Evolutionary conservation across 768 basidiomycete genomes (phyloP).

Genomic region (Cyathus striatus): DNA sequence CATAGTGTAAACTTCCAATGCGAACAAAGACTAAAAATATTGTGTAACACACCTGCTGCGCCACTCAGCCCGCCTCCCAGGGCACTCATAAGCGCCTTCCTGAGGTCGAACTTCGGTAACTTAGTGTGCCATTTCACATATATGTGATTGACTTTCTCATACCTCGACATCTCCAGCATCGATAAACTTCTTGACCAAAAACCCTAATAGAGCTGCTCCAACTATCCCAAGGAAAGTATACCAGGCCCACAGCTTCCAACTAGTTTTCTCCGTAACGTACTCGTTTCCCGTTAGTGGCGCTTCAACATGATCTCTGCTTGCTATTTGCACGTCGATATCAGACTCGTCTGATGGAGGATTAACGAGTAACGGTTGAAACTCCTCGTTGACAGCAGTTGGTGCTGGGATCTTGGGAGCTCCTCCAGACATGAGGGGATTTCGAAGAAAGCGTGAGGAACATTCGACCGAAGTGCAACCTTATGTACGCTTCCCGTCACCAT

Average conservation of each 20-base stretch:
- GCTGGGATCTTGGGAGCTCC: conserved; percentile 1
- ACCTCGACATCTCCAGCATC: conserved; percentile 67
- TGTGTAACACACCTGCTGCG: conserved; percentile 55
- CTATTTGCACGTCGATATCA: no score
- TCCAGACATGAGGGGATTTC: conserved; percentile 1
- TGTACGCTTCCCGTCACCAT: not conserved
- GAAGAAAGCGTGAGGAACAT: not conserved
- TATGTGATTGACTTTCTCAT: conserved; percentile 13
- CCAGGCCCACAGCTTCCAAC: conserved; percentile 19
- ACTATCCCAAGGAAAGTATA: conserved; percentile 29
- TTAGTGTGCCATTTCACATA: not conserved
- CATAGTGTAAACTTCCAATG: not conserved
- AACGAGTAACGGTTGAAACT: conserved; percentile 18
- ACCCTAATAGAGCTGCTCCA: conserved; percentile 31
- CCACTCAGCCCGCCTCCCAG: conserved; percentile 90
- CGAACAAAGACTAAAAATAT: no score
- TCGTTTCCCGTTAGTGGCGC: conserved; percentile 5
- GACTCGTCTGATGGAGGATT: no score
- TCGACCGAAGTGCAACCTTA: conserved; percentile 1
- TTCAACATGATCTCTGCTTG: not conserved
- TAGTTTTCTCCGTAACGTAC: conserved; percentile 8
- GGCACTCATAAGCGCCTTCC: conserved; percentile 72
- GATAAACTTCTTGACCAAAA: conserved; percentile 68
- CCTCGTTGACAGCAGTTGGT: conserved; percentile 6
- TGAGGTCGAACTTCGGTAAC: conserved; percentile 68